phyloP scores from a whole-genome alignment of 176 grass and related monocot genomes.

The Aegilops tauschii region DNA sequence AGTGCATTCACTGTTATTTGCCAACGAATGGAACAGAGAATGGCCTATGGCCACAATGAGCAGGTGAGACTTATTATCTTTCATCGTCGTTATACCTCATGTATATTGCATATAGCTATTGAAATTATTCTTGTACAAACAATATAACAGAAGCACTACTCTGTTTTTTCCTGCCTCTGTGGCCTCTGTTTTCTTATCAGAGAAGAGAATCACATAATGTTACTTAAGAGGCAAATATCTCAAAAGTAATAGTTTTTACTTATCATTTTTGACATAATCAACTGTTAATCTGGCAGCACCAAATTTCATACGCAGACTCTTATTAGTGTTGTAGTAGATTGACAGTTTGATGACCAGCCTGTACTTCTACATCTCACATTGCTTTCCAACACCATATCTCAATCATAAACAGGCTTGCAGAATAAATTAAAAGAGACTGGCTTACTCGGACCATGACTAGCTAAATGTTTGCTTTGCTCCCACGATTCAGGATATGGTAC shows the following conservation, averaged over 20 bases:
- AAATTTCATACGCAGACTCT: background rate
- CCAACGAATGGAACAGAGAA: conserved; percentile 72
- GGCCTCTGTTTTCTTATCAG: background rate
- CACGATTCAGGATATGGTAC: conserved; percentile 86
- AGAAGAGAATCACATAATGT: background rate
- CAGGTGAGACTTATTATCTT: conserved; percentile 44
- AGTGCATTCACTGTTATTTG: conserved; percentile 77
- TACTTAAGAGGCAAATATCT: background rate
- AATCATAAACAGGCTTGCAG: background rate
- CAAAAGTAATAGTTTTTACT: background rate
- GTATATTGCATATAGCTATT: background rate
- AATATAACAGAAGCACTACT: background rate
- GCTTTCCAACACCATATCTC: background rate
- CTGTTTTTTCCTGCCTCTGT: background rate
- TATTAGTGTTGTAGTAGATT: background rate
- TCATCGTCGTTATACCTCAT: background rate
- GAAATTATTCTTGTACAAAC: background rate
- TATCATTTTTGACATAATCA: background rate
- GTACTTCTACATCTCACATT: background rate
- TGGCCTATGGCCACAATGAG: conserved; percentile 68
- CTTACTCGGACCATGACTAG: background rate
- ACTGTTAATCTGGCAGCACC: background rate
- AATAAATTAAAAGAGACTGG: background rate
- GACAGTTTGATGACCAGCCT: background rate
- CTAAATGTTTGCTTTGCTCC: background rate